These are phyloP conservation scores for Ceratocystis ficicola DNA, from an alignment of 2,329 filamentous ascomycete genomes.

Conservation along the genomic window DNA sequence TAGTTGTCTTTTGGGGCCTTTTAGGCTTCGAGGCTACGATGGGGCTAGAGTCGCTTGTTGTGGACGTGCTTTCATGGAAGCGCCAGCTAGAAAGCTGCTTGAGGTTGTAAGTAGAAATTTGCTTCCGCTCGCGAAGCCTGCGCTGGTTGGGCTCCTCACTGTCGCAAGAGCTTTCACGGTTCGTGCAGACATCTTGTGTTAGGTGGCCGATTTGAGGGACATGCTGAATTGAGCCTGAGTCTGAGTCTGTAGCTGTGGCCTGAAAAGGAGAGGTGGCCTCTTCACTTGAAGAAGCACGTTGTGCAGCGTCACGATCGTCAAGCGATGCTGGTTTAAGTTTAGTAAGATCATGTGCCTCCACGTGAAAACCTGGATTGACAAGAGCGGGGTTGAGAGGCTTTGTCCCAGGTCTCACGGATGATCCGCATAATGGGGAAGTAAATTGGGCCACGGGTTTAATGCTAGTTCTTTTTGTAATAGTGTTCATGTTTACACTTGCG, in stretches of 20 bases:
- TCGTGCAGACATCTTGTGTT: not conserved
- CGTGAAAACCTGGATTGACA: too few relatives aligned
- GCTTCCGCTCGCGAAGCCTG: slow-evolving; percentile 2
- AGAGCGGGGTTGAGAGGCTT: too few relatives aligned
- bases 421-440: too few relatives aligned
- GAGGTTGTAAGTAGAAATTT: slow-evolving; percentile 38
- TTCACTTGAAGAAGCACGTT: not conserved
- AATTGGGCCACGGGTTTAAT: too few relatives aligned
- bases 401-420: too few relatives aligned
- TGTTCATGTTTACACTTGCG: too few relatives aligned
- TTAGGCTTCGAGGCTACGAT: not conserved
- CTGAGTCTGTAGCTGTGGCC: not conserved
- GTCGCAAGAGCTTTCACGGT: not conserved
- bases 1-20: not conserved
- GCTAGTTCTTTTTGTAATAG: too few relatives aligned
- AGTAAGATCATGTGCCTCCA: too few relatives aligned
- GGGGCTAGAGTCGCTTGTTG: not conserved
- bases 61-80: not conserved
- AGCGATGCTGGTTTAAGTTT: not conserved
- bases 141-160: not conserved
- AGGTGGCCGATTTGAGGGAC: not conserved
- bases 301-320: not conserved
- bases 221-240: not conserved
- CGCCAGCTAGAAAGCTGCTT: slow-evolving; percentile 42
- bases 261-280: not conserved